Evolutionary conservation across 768 basidiomycete species (phyloP), one percentile per base, ranked within the genome.

Genomic region (Trametes cinnabarina): DNA sequence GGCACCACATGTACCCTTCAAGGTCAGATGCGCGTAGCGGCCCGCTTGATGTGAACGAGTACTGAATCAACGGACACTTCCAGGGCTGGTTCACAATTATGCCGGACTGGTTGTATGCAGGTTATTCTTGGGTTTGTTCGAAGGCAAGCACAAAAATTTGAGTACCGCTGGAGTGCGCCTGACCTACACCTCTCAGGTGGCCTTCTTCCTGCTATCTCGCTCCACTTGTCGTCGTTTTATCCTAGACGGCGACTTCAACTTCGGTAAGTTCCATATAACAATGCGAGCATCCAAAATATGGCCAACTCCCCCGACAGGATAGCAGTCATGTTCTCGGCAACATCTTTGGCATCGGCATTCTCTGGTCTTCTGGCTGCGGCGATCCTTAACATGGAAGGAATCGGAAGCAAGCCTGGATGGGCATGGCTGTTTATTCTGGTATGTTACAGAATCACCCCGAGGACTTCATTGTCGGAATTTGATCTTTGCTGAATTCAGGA

Each of bases 361-460:
- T 85, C 84, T 5, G 87, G 87, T 41, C 70, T 88, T 7, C 75
- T 89, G 22, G 85, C 86, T 1, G 74, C 82, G 30, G 84, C 76
- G 1, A 85, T 89, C 48, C 65, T 76, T n/a, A 69, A 82, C 14
- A 82, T 89, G 76, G 68, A 84, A 43, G 82, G 81, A 12, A 69
- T 76, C 10, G 76, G 78, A 2, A 80, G 82, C 5, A 76, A 71
- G 51, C 73, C 79, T 2, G 86, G 82, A 0, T 88, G 86, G 86
- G 75, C 80, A 15, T 89, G 84, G 86, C 81, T 87, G 47, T 85
- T 86, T 67, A 82, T 85, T 51, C 71, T 86, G 30, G 80, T 82
- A 67, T 1, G 69, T 58, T 20, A n/a, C n/a, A n/a, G n/a, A n/a
- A 3, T 11, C 23, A 17, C 39, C 10, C 3, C 6, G 3, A 43